A percentile compares a stretch with the other conserved stretches of the same genome.
phyloP scores from a whole-genome alignment of 768 basidiomycete species.

The Tylopilus plumbeoviolaceoides region DNA sequence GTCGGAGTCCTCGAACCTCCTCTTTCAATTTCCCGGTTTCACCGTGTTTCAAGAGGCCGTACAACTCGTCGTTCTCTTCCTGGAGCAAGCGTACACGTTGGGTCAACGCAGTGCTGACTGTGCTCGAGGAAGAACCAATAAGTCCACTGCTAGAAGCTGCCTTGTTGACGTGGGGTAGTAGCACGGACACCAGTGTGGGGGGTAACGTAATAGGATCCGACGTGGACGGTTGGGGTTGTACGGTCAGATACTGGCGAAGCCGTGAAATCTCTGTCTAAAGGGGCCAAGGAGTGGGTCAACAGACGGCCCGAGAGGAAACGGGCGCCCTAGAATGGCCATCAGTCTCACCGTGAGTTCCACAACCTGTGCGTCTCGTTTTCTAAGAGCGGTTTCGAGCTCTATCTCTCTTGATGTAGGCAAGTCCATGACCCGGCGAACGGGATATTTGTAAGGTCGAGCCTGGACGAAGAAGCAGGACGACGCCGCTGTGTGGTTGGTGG shows the following conservation, averaged over 20 bases:
- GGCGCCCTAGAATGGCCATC: slow-evolving; percentile 18
- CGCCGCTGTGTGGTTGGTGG: slow-evolving; percentile 28
- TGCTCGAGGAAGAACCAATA: slow-evolving; percentile 40
- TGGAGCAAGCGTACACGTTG: slow-evolving; percentile 71
- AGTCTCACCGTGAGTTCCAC: slow-evolving; percentile 65
- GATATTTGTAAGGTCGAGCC: slow-evolving; percentile 9
- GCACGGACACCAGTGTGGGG: slow-evolving; percentile 60
- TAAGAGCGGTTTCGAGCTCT: slow-evolving; percentile 75
- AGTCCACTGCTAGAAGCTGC: slow-evolving; percentile 29
- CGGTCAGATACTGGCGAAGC: slow-evolving; percentile 60
- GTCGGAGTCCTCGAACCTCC: slow-evolving; percentile 66
- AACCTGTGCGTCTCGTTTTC: slow-evolving; percentile 70
- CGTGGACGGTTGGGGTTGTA: slow-evolving; percentile 54
- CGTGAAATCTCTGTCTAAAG: slow-evolving; percentile 68
- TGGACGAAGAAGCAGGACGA: slow-evolving; percentile 13
- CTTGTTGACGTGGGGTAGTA: slow-evolving; percentile 62
- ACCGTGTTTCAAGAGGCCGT: slow-evolving; percentile 64
- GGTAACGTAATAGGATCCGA: slow-evolving; percentile 68
- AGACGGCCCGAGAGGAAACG: slow-evolving; percentile 14
- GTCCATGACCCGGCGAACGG: slow-evolving; percentile 45
- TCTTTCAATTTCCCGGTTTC: slow-evolving; percentile 83
- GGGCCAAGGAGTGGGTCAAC: slow-evolving; percentile 14
- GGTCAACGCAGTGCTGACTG: slow-evolving; percentile 68
- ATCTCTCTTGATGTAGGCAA: slow-evolving; percentile 73
- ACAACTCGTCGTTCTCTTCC: slow-evolving; percentile 86